Base-by-base conservation (phyloP, 371 early-diverging fungal species). In the Capillidium rhysosporum region DNA sequence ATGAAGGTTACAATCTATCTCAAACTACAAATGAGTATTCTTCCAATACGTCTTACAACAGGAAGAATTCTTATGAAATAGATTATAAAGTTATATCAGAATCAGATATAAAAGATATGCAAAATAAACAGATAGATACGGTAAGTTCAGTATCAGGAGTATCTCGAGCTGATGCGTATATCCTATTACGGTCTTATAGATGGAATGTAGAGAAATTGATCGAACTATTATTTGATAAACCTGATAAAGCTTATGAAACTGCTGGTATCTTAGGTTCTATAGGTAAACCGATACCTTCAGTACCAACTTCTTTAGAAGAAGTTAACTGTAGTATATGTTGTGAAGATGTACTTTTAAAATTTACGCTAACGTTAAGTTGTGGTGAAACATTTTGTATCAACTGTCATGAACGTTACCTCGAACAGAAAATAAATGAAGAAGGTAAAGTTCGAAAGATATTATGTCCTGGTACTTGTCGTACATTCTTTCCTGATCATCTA, bases 121-220 rank as follows among this genome's bases (percentile, higher is more conserved):
- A 82, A 52, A 34, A 60, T 2, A 59, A 56, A 16, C 79, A 80
- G 40, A 61, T 76, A 7, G 55, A 20, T 24, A 77, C 80, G 26
- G 81, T 83, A 0, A 54, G 74, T 5, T 69, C 66, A 12, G 71
- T 86, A 31, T 63, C 77, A 55, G 89, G 86, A 16, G 62, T 85
- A 47, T 58, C 66, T 0, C 58, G 58, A 16, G 66, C 77, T 24
- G 77, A 80, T 59, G 69, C 78, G 7, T 70, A 74, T 24, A 79
- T 81, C 14, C 64, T 91, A 55, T 69, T 91, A 41, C 77, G 86
- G 43, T 66, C 75, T 62, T 90, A 80, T 65, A 70, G 76, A 57
- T 94, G 94, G 93, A 90, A 91, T 66, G 89, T 89, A 65, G 95
- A 97, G 60, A 67, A 75, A 51, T 67, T 93, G 21, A 73, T 93